Evolutionary conservation across 108 stramenopile species (phyloP).

Genomic region (Nitzschia palea): DNA sequence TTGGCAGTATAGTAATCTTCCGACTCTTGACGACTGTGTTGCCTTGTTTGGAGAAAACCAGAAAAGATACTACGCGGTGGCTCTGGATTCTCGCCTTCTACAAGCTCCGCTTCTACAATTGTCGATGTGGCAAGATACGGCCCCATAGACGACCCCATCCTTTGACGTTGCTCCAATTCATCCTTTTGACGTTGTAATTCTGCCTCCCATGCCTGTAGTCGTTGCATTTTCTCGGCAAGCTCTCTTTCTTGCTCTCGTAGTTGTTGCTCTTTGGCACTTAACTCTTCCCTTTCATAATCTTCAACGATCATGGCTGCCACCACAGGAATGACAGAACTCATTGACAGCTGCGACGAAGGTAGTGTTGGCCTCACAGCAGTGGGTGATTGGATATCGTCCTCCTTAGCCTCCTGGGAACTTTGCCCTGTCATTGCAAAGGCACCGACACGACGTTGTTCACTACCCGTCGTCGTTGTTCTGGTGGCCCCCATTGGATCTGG

Average conservation of each 20-base stretch:
- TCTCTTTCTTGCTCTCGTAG: constrained; percentile 9
- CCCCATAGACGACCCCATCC: too few species aligned
- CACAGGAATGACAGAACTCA: not conserved
- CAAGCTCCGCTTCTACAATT: too few species aligned
- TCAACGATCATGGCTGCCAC: constrained; percentile 13
- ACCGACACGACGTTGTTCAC: not conserved
- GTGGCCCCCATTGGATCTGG: too few species aligned
- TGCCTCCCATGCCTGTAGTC: constrained; percentile 7
- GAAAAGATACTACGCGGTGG: too few species aligned
- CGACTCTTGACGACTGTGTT: too few species aligned
- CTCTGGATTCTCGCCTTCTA: too few species aligned
- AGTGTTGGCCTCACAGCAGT: not conserved
- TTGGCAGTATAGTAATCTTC: too few species aligned
- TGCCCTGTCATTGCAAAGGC: not conserved
- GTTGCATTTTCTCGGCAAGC: constrained; percentile 4
- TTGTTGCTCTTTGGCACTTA: not conserved
- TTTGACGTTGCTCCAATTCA: too few species aligned
- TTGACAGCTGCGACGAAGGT: not conserved
- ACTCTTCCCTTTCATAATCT: constrained; percentile 4
- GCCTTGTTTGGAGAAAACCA: too few species aligned
- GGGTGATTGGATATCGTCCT: not conserved
- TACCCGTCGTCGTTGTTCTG: too few species aligned
- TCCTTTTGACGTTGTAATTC: not conserved
- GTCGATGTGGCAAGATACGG: too few species aligned
- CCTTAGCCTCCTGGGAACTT: not conserved